Conservation (phyloP, 441 rosid species). For the Bruguiera hainesii region DNA sequence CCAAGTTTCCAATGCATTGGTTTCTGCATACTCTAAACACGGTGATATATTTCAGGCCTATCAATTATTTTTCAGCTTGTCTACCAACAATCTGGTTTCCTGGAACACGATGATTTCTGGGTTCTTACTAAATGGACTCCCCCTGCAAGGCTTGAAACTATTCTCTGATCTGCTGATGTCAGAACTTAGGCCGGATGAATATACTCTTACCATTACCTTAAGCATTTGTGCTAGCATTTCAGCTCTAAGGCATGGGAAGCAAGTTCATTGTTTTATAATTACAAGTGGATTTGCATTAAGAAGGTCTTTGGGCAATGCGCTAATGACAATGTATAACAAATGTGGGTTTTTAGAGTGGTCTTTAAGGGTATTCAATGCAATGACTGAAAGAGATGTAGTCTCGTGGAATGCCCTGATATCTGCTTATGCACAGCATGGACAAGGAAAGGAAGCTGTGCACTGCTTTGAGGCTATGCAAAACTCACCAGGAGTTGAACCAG, state of each 20-base stretch:
- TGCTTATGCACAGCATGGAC: conserved; percentile 73
- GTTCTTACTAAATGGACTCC: conserved; percentile 40
- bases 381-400: conserved; percentile 44
- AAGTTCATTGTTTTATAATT: conserved; percentile 48
- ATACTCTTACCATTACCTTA: conserved; percentile 49
- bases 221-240: conserved; percentile 48
- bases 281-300: conserved; percentile 44
- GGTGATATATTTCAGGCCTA: conserved; percentile 46
- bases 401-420: conserved; percentile 80
- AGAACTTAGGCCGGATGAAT: conserved; percentile 46
- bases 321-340: conserved; percentile 58
- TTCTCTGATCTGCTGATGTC: conserved; percentile 45
- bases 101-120: conserved; percentile 79
- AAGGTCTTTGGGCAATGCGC: conserved; percentile 52
- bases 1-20: conserved; percentile 61
- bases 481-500: conserved; percentile 39
- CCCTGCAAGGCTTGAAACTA: conserved; percentile 42
- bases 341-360: conserved; percentile 58
- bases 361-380: conserved; percentile 38
- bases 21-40: conserved; percentile 57
- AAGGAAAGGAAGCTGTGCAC: conserved; percentile 51
- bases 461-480: conserved; percentile 45
- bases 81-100: conserved; percentile 45
- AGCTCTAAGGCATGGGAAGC: conserved; percentile 50
- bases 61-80: conserved; percentile 32